Evolutionary conservation across 768 basidiomycete genomes (phyloP).

Genomic region (Multifurca ochricompacta): DNA sequence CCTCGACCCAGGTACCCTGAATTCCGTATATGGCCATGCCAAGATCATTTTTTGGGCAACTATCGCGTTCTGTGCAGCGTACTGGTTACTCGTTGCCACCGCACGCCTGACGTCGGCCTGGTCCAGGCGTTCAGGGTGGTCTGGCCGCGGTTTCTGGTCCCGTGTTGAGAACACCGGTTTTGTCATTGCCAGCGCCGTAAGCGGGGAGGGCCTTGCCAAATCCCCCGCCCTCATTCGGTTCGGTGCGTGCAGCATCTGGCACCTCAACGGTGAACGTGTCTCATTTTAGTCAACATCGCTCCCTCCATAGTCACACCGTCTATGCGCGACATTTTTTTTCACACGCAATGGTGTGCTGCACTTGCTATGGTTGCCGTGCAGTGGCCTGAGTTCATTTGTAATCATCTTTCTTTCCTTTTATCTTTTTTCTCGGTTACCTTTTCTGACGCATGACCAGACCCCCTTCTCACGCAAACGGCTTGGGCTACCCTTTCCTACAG

Average conservation of each 20-base stretch:
- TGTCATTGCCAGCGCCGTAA: slow-evolving; percentile 86
- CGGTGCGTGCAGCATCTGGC: slow-evolving; percentile 42
- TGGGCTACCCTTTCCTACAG: slow-evolving; percentile 83
- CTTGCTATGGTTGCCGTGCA: slow-evolving; percentile 90
- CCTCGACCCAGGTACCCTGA: slow-evolving; percentile 47
- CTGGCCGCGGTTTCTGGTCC: slow-evolving; percentile 56
- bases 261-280: neutral
- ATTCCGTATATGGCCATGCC: slow-evolving; percentile 58
- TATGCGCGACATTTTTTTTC: slow-evolving; percentile 84
- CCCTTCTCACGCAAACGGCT: slow-evolving; percentile 78
- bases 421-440: neutral
- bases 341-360: slow-evolving; percentile 87
- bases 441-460: slow-evolving; percentile 45
- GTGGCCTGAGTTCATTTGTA: slow-evolving; percentile 91
- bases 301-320: slow-evolving; percentile 71
- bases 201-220: slow-evolving; percentile 80
- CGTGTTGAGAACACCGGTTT: slow-evolving; percentile 79
- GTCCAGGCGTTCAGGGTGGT: slow-evolving; percentile 58
- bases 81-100: slow-evolving; percentile 74
- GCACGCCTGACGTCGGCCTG: slow-evolving; percentile 82
- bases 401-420: slow-evolving; percentile 27
- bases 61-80: slow-evolving; percentile 65
- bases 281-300: slow-evolving; percentile 19
- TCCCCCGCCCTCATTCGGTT: slow-evolving; percentile 85
- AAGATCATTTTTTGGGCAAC: slow-evolving; percentile 65